Evolutionary conservation across 371 early-diverging fungal species (phyloP), one percentile per base, ranked within the genome.

Genomic region (Apophysomyces sp.): DNA sequence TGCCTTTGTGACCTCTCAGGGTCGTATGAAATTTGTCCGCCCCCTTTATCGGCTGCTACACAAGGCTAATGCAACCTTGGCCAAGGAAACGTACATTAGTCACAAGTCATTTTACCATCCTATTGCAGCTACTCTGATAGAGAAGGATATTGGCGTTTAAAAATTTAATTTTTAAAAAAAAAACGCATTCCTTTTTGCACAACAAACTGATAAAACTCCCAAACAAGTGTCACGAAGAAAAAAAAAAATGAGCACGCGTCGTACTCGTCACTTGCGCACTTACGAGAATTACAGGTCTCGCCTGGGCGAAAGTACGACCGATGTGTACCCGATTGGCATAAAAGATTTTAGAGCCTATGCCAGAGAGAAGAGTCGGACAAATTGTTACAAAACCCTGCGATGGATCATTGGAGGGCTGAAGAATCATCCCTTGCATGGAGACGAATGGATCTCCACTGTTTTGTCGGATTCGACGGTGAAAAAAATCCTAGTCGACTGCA

Each of bases 21-120:
- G 98, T 8, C 79, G 98, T 49, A 97, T 96, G 97, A 97, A 97
- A 77, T 95, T 83, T 70, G 91, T 93, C 2, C 77, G 93, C n/a
- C 89, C 90, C 58, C 80, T 94, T 26, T 92, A 90, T 68, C 81
- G 89, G 26, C 62, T 71, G 21, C 64, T 90, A 5, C 74, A 80
- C 73, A 74, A 81, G 56, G 82, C 83, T 49, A 76, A 77, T 11
- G 71, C 79, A 28, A 71, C 81, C 30, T 69, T 95, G 37, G 96
- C 98, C 15, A 77, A 77, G 65, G 73, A 89, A 65, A 93, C 94
- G 2, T 97, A 94, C 71, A 34, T 77, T 66, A 67, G 84, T 30
- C 72, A 93, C 72, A 86, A 85, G 54, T 69, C 72, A 11, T 92
- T 93, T 66, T 97, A 95, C 63, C 98, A 97, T 60, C 97, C 98